Evolutionary conservation across 345 rosid species (phyloP).

Genomic region (Linum lewisii): DNA sequence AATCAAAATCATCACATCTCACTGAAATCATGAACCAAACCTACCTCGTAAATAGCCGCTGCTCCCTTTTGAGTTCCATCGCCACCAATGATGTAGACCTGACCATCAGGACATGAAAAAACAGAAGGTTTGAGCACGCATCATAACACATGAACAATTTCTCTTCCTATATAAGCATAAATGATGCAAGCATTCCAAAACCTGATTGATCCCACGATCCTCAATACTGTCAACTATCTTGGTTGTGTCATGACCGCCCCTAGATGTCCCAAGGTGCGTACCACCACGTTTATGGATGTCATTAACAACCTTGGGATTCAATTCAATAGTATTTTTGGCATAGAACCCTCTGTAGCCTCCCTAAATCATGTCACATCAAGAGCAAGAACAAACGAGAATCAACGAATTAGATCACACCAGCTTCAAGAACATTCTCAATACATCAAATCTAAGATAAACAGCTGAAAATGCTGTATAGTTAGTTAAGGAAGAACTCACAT

Average conservation of each 20-base stretch:
- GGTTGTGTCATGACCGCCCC: conserved; percentile 66
- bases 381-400: neutral
- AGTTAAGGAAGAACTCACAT: conserved; percentile 28
- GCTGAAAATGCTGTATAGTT: conserved; percentile 7
- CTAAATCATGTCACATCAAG: conserved; percentile 21
- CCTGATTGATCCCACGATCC: conserved; percentile 81
- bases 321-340: conserved; percentile 45
- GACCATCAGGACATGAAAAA: conserved; percentile 6
- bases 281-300: conserved; percentile 80
- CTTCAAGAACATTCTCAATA: neutral
- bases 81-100: conserved; percentile 83
- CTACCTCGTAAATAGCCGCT: conserved; percentile 55
- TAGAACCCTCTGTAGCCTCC: conserved; percentile 86
- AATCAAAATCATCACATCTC: neutral
- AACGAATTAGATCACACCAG: neutral
- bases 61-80: conserved; percentile 85
- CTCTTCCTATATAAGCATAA: neutral
- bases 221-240: conserved; percentile 83
- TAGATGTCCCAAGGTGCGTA: conserved; percentile 66
- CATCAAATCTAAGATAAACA: too few relatives aligned
- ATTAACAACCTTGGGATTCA: conserved; percentile 54
- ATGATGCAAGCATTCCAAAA: conserved; percentile 10
- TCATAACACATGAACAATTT: neutral
- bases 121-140: neutral
- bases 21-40: neutral